Evolutionary conservation across 305 asterid genomes (phyloP).

Genomic region (Solanum aculeatissimum): DNA sequence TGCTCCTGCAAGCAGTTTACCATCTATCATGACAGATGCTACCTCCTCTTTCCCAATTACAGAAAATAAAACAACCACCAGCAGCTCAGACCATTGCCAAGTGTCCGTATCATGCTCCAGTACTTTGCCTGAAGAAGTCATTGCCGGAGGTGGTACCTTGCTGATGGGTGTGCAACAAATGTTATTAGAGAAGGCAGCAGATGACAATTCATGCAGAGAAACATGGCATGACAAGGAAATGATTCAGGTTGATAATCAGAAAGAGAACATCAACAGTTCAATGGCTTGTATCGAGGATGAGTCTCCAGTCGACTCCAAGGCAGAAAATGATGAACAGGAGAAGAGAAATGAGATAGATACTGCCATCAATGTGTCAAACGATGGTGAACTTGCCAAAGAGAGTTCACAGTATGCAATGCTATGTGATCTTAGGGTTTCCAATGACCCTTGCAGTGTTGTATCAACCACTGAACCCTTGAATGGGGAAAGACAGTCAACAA

Average conservation of each 20-base stretch:
- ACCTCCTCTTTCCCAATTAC: not conserved
- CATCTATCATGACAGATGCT: conserved; percentile 1
- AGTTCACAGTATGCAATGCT: not conserved
- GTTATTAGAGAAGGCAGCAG: conserved; percentile 11
- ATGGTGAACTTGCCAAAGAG: not conserved
- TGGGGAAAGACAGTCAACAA: conserved; percentile 2
- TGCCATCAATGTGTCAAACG: not conserved
- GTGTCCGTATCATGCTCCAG: conserved; percentile 4
- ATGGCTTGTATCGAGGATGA: not conserved
- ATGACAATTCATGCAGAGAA: conserved; percentile 9
- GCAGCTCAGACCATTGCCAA: conserved; percentile 6
- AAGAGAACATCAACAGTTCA: not conserved
- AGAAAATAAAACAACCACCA: not conserved
- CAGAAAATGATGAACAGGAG: not conserved
- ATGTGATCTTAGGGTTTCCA: not conserved
- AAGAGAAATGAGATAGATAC: not conserved
- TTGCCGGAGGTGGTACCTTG: conserved; percentile 10
- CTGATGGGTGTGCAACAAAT: conserved; percentile 15
- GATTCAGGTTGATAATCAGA: not conserved
- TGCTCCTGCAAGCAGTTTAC: not conserved
- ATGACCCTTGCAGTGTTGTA: not conserved
- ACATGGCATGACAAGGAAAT: not conserved
- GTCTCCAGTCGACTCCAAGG: not conserved
- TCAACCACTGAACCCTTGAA: not conserved
- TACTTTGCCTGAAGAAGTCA: conserved; percentile 11